These are phyloP conservation scores for Artemisia tridentata DNA, from an alignment of 129 eudicot genomes.

Conservation along the genomic window DNA sequence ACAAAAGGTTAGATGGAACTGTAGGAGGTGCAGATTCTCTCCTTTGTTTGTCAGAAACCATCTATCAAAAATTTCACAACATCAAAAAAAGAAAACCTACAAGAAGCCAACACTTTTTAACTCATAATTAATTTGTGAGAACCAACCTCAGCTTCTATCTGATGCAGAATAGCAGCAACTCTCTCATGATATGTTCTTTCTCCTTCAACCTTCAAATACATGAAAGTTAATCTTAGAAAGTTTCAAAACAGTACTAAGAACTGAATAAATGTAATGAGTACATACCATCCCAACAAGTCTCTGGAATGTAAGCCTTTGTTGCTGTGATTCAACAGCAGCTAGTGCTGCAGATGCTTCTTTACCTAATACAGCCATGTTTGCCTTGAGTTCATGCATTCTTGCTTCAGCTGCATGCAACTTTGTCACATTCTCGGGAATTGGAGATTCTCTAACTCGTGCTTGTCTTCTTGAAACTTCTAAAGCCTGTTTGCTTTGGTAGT, in stretches of 20 bases:
- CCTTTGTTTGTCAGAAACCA: constrained; percentile 98
- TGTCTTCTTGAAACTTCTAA: constrained; percentile 85
- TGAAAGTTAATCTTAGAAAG: constrained; percentile 4
- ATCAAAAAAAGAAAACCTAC: constrained; percentile 6
- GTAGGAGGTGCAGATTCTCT: constrained; percentile 97
- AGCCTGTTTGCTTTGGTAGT: constrained; percentile 66
- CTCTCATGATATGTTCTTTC: constrained; percentile 85
- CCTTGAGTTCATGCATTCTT: constrained; percentile 90
- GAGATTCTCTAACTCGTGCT: constrained; percentile 91
- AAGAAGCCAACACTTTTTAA: background rate
- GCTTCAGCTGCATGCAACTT: constrained; percentile 96
- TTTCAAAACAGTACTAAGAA: constrained; percentile 15
- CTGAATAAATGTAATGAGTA: background rate
- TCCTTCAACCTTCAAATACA: constrained; percentile 74
- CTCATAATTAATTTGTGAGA: background rate
- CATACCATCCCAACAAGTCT: constrained; percentile 93
- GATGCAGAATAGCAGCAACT: constrained; percentile 89
- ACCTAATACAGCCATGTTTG: constrained; percentile 96
- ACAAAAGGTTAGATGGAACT: constrained; percentile 53
- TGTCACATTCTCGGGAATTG: constrained; percentile 82
- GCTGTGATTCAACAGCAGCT: constrained; percentile 95
- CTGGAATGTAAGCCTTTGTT: constrained; percentile 90
- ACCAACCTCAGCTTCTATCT: constrained; percentile 91
- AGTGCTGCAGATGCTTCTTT: constrained; percentile 96
- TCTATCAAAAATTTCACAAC: constrained; percentile 39